Base-by-base conservation (phyloP, 371 early-diverging fungal species). In the Actinomortierella wolfii region DNA sequence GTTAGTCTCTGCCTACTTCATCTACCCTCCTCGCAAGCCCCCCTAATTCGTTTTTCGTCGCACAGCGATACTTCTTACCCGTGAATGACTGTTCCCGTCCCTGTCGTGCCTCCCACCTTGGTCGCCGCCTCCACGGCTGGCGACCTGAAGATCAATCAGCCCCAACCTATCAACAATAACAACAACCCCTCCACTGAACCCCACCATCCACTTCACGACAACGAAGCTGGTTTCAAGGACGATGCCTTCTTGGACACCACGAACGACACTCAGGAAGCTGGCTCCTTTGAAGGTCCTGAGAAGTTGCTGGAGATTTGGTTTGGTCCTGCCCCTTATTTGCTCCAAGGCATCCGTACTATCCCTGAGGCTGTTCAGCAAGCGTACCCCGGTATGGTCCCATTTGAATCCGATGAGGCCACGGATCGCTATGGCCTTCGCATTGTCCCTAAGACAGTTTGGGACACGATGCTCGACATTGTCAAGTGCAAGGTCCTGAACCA, bases 241-340 rank as follows among this genome's bases (percentile, higher is more conserved):
- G 71, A 70, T n/a, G 56, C 56, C 45, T 70, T 70, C 58, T 44
- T 70, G 55, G 71, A 70, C 29, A 70, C 71, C 29, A 64, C 65
- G 50, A 64, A 70, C 49, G 71, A 70, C 28, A 58, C 50, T 39
- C 71, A 70, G 65, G 71, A 70, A 40, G 65, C 71, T 50, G 71
- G 71, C 54, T 70, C 71, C 57, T 92, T 92, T 67, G 92, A 97
- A 79, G 97, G 97, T 23, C 95, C 97, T 56, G 97, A 97, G 75
- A 97, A 97, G 79, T 85, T 97, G n/a, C 78, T 97, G 55, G 97
- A 97, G 69, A 87, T 97, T 61, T 96, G 95, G 96, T 97, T 97
- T 76, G 77, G 83, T 8, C 81, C 83, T 39, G 78, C 83, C 15
- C 69, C 80, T 13, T 67, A 79, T 41, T 64, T 41, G 42, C 77